Percentiles rank a stretch among this genome's conserved stretches.
These are phyloP conservation scores for Groenewaldozyma auringiensis DNA, from an alignment of 1,139 yeast genomes.

Conservation along the genomic window DNA sequence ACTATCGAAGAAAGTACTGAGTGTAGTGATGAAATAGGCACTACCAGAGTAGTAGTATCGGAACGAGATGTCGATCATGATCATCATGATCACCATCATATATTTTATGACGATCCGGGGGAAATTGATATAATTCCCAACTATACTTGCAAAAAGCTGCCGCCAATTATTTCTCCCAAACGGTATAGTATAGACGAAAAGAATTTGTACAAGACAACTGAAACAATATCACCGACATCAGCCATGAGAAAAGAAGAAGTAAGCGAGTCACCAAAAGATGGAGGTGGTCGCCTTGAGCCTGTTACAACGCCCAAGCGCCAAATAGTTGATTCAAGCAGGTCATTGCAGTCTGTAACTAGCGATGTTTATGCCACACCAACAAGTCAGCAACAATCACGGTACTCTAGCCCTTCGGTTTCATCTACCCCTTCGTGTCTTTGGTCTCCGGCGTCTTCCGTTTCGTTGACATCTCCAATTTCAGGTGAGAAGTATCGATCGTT, in stretches of 20 bases:
- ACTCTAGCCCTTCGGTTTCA: background rate
- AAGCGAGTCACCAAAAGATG: background rate
- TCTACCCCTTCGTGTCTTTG: constrained; percentile 1
- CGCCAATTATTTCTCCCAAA: background rate
- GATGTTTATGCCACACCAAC: background rate
- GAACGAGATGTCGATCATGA: background rate
- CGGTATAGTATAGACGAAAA: background rate
- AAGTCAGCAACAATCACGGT: background rate
- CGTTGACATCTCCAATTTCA: background rate
- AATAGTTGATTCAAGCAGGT: background rate
- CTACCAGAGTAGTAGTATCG: background rate
- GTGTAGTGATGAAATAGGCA: background rate
- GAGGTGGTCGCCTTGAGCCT: background rate
- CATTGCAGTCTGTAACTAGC: background rate
- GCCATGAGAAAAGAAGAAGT: background rate
- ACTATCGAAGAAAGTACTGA: background rate
- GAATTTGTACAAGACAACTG: background rate
- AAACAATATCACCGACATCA: background rate
- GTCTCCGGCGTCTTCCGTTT: constrained; percentile 1
- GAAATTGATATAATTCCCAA: background rate
- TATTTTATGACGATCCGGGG: background rate
- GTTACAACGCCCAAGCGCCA: background rate
- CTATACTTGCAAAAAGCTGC: background rate
- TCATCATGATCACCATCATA: background rate
- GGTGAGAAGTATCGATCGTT: constrained; percentile 1